A percentile compares a stretch with the other conserved stretches of the same genome.
Evolutionary conservation across 1,284 basidiomycete species (phyloP).

Genomic region (Trametes hirsuta): DNA sequence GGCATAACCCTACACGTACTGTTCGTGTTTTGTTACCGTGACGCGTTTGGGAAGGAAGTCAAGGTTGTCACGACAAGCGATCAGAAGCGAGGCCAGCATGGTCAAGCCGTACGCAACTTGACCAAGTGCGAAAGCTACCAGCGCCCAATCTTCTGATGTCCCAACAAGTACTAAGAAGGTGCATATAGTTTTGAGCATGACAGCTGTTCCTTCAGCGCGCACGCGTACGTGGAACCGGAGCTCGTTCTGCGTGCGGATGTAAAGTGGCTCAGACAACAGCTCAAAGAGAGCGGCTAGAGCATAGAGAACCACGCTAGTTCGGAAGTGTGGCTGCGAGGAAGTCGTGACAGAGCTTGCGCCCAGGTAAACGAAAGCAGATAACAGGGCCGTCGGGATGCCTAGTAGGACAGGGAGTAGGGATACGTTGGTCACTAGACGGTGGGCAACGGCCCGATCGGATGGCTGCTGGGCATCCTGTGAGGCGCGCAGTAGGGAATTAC

Average conservation of each 20-base stretch:
- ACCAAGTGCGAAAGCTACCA: slow-evolving; percentile 83
- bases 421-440: slow-evolving; percentile 33
- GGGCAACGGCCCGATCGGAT: neutral
- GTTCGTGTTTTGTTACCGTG: slow-evolving; percentile 27
- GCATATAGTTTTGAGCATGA: slow-evolving; percentile 72
- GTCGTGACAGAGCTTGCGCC: slow-evolving; percentile 30
- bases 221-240: slow-evolving; percentile 71
- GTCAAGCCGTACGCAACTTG: slow-evolving; percentile 70
- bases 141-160: slow-evolving; percentile 53
- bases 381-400: slow-evolving; percentile 35
- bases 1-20: slow-evolving; percentile 30
- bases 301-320: slow-evolving; percentile 68
- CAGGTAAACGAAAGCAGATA: slow-evolving; percentile 35
- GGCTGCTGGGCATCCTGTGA: neutral
- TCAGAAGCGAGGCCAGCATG: slow-evolving; percentile 38
- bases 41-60: slow-evolving; percentile 29
- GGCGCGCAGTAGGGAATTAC: slow-evolving; percentile 75
- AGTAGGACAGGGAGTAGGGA: slow-evolving; percentile 37
- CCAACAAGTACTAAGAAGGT: slow-evolving; percentile 69
- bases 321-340: slow-evolving; percentile 65
- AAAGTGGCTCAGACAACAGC: slow-evolving; percentile 82
- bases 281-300: slow-evolving; percentile 76
- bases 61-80: slow-evolving; percentile 29
- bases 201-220: slow-evolving; percentile 81
- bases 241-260: slow-evolving; percentile 77